Conservation (phyloP, 2,329 filamentous ascomycete species). For the Cordyceps fumosorosea region DNA sequence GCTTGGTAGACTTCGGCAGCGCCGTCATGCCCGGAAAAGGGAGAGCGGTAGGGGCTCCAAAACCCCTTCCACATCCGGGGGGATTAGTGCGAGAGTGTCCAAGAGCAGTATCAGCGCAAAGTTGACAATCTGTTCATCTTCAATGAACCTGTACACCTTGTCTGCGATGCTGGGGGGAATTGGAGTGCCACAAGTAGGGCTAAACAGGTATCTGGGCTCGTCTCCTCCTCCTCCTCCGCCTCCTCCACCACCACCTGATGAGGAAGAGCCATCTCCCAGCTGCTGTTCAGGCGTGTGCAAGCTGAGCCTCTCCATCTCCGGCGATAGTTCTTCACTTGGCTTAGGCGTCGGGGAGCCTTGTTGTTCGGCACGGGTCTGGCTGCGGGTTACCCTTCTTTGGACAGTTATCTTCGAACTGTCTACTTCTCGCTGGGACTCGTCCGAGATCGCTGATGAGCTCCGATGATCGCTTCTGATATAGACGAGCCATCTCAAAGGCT, state of each 20-base stretch:
- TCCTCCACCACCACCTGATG: no score
- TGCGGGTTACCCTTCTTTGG: neutral
- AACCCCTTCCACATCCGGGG: neutral
- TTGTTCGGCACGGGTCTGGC: neutral
- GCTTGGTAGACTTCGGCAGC: neutral
- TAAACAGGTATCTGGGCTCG: neutral
- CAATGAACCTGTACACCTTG: neutral
- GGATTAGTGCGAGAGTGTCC: neutral
- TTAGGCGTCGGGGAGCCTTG: neutral
- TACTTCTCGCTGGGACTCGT: neutral
- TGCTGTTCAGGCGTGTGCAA: neutral
- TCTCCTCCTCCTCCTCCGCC: no score
- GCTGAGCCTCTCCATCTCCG: neutral
- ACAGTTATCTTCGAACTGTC: neutral
- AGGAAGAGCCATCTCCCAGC: neutral
- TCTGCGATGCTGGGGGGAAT: neutral
- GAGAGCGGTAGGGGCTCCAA: neutral
- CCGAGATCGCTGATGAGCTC: neutral
- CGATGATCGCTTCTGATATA: neutral
- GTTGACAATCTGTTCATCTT: neutral
- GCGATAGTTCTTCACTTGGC: neutral
- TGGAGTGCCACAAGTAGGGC: neutral
- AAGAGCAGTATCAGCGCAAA: neutral
- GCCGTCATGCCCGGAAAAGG: neutral
- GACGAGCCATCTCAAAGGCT: neutral